Evolutionary conservation across 495 filamentous ascomycete species (phyloP).

Genomic region (Chaetomium fimeti): DNA sequence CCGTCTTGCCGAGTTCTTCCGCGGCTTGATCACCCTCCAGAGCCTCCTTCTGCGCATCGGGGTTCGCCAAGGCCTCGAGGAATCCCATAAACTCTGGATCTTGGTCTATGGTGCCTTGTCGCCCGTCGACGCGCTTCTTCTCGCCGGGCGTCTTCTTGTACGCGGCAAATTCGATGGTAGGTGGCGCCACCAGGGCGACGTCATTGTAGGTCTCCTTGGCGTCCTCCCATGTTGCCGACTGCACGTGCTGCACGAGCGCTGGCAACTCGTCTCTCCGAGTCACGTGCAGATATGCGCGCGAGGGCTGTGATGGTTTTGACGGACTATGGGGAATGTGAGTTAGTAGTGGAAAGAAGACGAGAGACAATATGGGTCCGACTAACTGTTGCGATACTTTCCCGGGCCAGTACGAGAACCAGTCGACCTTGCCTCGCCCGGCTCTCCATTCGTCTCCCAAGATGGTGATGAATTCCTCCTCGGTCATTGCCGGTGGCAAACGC

Average conservation of each 20-base stretch:
- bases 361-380: conserved; percentile 25
- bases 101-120: conserved; percentile 93
- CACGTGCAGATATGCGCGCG: conserved; percentile 76
- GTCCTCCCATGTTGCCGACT: conserved; percentile 65
- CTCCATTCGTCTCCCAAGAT: conserved; percentile 83
- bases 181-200: conserved; percentile 66
- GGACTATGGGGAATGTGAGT: conserved; percentile 51
- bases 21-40: conserved; percentile 48
- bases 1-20: conserved; percentile 54
- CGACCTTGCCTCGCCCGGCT: conserved; percentile 71
- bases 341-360: conserved; percentile 17
- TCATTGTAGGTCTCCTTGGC: conserved; percentile 68
- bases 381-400: conserved; percentile 91
- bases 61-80: conserved; percentile 80
- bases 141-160: conserved; percentile 72
- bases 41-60: conserved; percentile 52
- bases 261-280: conserved; percentile 58
- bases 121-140: conserved; percentile 72
- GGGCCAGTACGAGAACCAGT: conserved; percentile 73
- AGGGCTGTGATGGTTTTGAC: conserved; percentile 72
- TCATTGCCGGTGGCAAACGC: conserved; percentile 81
- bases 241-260: conserved; percentile 64
- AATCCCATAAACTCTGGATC: conserved; percentile 94
- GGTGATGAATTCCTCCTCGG: conserved; percentile 70
- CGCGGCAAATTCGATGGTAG: conserved; percentile 74